Evolutionary conservation across 148 eudicot species (phyloP).

Genomic region (Spergularia marina): DNA sequence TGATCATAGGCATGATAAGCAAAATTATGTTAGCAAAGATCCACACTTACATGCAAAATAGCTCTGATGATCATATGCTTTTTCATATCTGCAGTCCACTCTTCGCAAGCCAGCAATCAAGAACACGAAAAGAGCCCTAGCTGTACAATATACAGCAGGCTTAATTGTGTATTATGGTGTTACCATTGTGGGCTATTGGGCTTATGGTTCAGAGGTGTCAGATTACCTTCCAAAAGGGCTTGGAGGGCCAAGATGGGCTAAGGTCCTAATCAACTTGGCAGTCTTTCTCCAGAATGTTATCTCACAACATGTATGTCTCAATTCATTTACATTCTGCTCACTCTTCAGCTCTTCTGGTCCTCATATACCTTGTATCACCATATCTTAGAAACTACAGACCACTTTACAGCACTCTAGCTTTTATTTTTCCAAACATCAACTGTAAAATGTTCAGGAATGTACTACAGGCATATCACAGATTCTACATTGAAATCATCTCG

Average conservation of each 20-base stretch:
- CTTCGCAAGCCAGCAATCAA: constrained; percentile 45
- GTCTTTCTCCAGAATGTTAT: constrained; percentile 48
- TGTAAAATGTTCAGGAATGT: constrained; percentile 1
- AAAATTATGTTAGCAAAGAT: not conserved
- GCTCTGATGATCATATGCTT: not conserved
- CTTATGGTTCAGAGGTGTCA: constrained; percentile 55
- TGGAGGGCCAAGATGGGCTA: constrained; percentile 61
- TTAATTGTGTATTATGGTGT: constrained; percentile 51
- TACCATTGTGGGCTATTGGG: constrained; percentile 58
- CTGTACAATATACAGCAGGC: constrained; percentile 46
- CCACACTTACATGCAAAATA: not conserved
- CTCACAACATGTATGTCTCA: constrained; percentile 56
- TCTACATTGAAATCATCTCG: not conserved
- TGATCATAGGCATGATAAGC: not conserved
- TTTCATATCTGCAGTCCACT: constrained; percentile 49
- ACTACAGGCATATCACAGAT: not conserved
- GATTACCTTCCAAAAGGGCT: constrained; percentile 50
- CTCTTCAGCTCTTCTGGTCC: not conserved
- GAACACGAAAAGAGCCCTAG: constrained; percentile 60
- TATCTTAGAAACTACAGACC: constrained; percentile 8
- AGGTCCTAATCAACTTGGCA: constrained; percentile 46
- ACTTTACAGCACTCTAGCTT: not conserved
- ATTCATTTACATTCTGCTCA: not conserved
- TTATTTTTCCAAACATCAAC: not conserved
- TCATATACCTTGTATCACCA: not conserved